Evolutionary conservation across 768 basidiomycete species (phyloP).

Genomic region (Tylopilus balloui): DNA sequence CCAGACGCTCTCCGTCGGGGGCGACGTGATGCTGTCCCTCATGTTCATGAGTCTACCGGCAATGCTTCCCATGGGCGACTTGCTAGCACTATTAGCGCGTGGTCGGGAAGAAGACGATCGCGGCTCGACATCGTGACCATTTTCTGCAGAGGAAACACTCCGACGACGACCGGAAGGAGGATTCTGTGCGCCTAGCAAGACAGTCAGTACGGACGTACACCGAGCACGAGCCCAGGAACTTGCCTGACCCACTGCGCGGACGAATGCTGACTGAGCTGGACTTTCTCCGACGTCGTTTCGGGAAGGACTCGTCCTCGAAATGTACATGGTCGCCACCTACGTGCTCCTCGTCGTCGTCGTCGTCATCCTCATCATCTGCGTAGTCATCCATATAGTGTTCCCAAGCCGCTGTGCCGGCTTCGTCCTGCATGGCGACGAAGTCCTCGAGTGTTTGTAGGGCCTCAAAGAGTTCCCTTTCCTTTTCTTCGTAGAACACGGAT

Average conservation of each 20-base stretch:
- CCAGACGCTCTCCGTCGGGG: conserved; percentile 62
- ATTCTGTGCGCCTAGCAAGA: conserved; percentile 11
- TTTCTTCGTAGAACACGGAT: conserved; percentile 66
- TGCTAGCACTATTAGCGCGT: conserved; percentile 23
- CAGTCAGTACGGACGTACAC: background rate
- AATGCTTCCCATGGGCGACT: conserved; percentile 37
- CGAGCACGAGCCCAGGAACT: background rate
- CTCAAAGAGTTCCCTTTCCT: conserved; percentile 66
- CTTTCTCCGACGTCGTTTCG: conserved; percentile 36
- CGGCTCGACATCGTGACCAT: conserved; percentile 33
- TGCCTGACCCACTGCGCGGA: conserved; percentile 24
- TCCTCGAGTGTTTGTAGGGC: conserved; percentile 57
- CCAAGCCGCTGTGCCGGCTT: conserved; percentile 46
- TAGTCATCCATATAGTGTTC: conserved; percentile 49
- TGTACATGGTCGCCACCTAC: conserved; percentile 17
- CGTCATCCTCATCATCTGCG: conserved; percentile 53
- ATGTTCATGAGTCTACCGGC: conserved; percentile 49
- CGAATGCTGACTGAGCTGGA: conserved; percentile 26
- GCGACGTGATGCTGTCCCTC: conserved; percentile 47
- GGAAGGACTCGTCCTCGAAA: conserved; percentile 26
- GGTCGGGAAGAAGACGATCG: conserved; percentile 20
- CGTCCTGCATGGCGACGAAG: conserved; percentile 56
- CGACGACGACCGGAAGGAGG: conserved; percentile 15
- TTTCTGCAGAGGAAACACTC: conserved; percentile 50
- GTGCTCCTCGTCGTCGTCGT: conserved; percentile 44